Evolutionary conservation across 805 yeast species (phyloP), one percentile per base, ranked within the genome.

Genomic region (Metschnikowia picachoensis): DNA sequence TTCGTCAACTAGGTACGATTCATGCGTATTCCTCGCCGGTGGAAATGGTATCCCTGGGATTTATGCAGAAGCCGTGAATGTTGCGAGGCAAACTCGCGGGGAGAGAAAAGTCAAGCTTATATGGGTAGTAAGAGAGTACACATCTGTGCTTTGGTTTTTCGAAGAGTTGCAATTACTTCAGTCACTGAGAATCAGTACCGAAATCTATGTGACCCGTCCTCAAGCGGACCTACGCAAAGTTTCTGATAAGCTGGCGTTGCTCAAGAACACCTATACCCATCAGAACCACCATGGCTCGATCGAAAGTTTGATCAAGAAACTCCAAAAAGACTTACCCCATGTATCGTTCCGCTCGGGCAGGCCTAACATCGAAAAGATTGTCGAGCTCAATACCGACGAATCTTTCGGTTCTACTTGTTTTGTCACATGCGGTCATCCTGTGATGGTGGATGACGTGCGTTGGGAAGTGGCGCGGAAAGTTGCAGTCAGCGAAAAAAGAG

Each of bases 121-220:
- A 32, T 88, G 96, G 95, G 73, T 77, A 8, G 70, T 85, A 9
- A 70, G 83, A 45, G 78, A 80, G 32, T 67, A 71, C 48, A 65
- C 66, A 35, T 74, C 82, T 8, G 58, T 86, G 6, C 52, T 57
- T 14, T 77, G 82, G 80, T 77, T 78, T 47, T 59, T 62, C 30
- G 72, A 71, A 11, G 83, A 79, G 51, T 55, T 72, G 39, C 50
- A 46, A n/a, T 39, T 51, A 13, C 59, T 73, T 41, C 51, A 58
- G 25, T 46, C 48, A 8, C 50, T 62, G 9, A 57, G 59, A n/a
- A 61, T 72, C 27, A 59, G 64, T n/a, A 57, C 65, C 6, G 44
- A 39, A 6, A 35, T 56, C 25, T 56, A 46, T 30, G 39, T 50
- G 20, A 54, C 59, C 12, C 38, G 44, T 28, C 50, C 51, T 1